A percentile compares a stretch with the other conserved stretches of the same genome.
These are phyloP conservation scores for Termitomyces sp. DNA, from an alignment of 768 basidiomycete species.

Conservation along the genomic window DNA sequence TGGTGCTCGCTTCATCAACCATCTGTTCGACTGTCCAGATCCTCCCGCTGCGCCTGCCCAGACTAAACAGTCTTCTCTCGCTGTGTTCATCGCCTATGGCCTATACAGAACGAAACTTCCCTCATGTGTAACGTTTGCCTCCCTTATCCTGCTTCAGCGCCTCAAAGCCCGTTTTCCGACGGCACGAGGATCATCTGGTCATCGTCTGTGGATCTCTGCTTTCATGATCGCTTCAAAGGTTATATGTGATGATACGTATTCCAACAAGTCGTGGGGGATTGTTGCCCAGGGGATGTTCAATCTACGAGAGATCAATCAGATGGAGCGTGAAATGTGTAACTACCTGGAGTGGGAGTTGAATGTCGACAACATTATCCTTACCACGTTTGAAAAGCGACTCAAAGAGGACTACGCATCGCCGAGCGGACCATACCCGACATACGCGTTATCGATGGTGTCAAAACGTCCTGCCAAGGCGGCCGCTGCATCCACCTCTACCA, in stretches of 20 bases:
- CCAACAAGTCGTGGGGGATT: conserved; percentile 89
- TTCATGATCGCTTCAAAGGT: conserved; percentile 92
- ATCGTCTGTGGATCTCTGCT: conserved; percentile 85
- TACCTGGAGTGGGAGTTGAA: conserved; percentile 93
- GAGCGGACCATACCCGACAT: conserved; percentile 54
- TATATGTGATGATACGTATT: conserved; percentile 93
- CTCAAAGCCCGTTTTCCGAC: conserved; percentile 91
- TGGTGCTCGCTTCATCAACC: conserved; percentile 75
- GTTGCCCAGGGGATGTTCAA: conserved; percentile 86
- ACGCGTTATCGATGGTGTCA: conserved; percentile 55
- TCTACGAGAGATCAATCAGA: conserved; percentile 89
- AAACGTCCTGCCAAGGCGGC: conserved; percentile 48
- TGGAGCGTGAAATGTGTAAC: conserved; percentile 90
- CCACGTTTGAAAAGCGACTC: conserved; percentile 56
- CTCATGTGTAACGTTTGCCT: conserved; percentile 62
- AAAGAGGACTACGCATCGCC: conserved; percentile 49
- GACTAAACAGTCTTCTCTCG: conserved; percentile 50
- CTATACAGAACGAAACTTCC: conserved; percentile 80
- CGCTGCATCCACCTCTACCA: conserved; percentile 29
- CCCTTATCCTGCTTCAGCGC: conserved; percentile 64
- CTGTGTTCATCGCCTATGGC: conserved; percentile 82
- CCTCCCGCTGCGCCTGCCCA: conserved; percentile 50
- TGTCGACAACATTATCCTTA: conserved; percentile 57
- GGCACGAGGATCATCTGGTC: conserved; percentile 84
- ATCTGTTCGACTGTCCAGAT: conserved; percentile 84